phyloP scores from a whole-genome alignment of 805 yeast species.

The Diddensiella caesifluorescens region DNA sequence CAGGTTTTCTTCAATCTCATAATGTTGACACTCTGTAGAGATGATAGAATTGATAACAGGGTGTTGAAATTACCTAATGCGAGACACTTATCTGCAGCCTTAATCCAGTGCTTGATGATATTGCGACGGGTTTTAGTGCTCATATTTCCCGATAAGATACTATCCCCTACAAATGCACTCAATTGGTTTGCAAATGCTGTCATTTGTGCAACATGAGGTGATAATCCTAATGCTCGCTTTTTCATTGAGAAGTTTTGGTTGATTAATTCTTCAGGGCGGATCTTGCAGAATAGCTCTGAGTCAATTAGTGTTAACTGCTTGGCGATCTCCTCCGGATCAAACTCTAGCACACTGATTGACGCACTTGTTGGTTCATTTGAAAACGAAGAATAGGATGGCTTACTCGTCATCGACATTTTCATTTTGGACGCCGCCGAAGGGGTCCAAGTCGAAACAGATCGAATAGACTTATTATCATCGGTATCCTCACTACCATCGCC shows the following conservation, averaged over 20 bases:
- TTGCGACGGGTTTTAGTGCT: conserved; percentile 29
- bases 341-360: conserved; percentile 24
- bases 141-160: conserved; percentile 28
- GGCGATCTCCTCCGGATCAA: conserved; percentile 32
- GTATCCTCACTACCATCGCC: conserved; percentile 1
- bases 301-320: conserved; percentile 34
- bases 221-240: conserved; percentile 28
- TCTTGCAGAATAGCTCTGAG: conserved; percentile 25
- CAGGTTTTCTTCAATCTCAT: conserved; percentile 31
- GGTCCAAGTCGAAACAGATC: conserved; percentile 19
- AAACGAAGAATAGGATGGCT: background rate
- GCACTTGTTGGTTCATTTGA: conserved; percentile 1
- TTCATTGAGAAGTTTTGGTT: conserved; percentile 31
- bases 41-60: conserved; percentile 30
- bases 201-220: conserved; percentile 31
- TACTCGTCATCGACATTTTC: conserved; percentile 8
- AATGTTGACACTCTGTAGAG: conserved; percentile 34
- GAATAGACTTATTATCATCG: conserved; percentile 13
- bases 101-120: conserved; percentile 35
- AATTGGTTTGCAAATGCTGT: conserved; percentile 31
- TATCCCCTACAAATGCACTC: conserved; percentile 34
- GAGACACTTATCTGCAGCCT: conserved; percentile 31
- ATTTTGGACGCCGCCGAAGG: conserved; percentile 9
- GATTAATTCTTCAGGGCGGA: conserved; percentile 31
- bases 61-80: conserved; percentile 32